phyloP scores from a whole-genome alignment of 305 asterid genomes.

The Lippia alba region DNA sequence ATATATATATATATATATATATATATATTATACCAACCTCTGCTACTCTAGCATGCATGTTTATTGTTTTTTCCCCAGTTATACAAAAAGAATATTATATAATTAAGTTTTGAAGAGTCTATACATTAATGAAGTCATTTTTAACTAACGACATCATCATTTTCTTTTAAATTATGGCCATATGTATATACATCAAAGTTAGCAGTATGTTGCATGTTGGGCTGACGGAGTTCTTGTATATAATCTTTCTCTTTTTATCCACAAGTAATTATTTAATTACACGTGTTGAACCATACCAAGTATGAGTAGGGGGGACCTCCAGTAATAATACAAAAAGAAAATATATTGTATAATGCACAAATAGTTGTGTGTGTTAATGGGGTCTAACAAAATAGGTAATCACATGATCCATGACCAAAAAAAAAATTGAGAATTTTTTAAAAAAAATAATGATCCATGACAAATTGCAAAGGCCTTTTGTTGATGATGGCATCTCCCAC shows the following conservation, averaged over 20 bases:
- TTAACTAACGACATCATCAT: background rate
- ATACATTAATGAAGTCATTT: no score
- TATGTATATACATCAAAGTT: background rate
- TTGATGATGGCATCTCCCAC: slow-evolving; percentile 29
- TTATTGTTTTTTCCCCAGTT: no score
- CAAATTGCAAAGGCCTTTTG: slow-evolving; percentile 31
- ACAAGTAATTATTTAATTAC: slow-evolving; percentile 17
- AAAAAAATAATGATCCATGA: slow-evolving; percentile 18
- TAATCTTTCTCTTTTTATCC: slow-evolving; percentile 16
- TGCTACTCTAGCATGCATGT: no score
- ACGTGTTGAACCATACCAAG: slow-evolving; percentile 33
- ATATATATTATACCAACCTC: no score
- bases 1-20: no score
- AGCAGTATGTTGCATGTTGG: background rate
- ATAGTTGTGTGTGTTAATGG: slow-evolving; percentile 26
- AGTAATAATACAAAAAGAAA: background rate
- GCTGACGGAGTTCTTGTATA: slow-evolving; percentile 1
- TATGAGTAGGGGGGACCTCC: background rate
- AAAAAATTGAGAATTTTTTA: no score
- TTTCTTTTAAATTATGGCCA: no score
- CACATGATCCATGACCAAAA: background rate
- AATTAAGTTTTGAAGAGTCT: no score
- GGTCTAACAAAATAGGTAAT: background rate
- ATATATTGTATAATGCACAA: background rate
- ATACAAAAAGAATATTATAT: no score